Percentiles rank a stretch among this genome's conserved stretches.
Conservation (phyloP, 2,329 filamentous ascomycete species). For the Corniculantispora saksenae region DNA sequence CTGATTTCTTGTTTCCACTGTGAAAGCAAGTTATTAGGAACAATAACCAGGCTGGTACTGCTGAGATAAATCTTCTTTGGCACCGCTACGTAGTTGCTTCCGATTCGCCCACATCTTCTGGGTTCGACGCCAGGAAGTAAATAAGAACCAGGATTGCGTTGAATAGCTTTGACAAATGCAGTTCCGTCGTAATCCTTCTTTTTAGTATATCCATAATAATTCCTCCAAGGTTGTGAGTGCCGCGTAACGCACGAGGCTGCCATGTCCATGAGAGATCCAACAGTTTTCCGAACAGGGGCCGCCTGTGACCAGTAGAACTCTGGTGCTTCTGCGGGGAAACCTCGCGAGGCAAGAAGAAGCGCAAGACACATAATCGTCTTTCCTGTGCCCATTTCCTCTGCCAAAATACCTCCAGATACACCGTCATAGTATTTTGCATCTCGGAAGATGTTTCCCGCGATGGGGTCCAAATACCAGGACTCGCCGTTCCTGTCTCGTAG, state of each 20-base stretch:
- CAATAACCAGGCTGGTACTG: conserved; percentile 72
- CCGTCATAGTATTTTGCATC: conserved; percentile 75
- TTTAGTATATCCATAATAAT: conserved; percentile 57
- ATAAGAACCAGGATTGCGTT: conserved; percentile 61
- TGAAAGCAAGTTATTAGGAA: conserved; percentile 77
- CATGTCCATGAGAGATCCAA: conserved; percentile 73
- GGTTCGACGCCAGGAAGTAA: conserved; percentile 49
- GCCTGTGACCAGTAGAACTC: conserved; percentile 53
- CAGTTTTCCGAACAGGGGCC: conserved; percentile 41
- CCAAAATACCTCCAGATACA: conserved; percentile 73
- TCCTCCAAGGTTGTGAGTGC: conserved; percentile 69
- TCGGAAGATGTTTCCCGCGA: conserved; percentile 60
- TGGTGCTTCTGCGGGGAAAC: conserved; percentile 67
- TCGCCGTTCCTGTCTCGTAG: conserved; percentile 61
- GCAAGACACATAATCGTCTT: conserved; percentile 88
- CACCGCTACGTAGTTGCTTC: conserved; percentile 24
- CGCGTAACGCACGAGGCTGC: conserved; percentile 69
- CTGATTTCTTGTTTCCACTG: conserved; percentile 83
- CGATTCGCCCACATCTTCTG: conserved; percentile 24
- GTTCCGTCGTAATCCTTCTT: conserved; percentile 51
- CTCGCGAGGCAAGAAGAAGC: conserved; percentile 72
- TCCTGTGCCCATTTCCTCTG: conserved; percentile 79
- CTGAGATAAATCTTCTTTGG: conserved; percentile 62
- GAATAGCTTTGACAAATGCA: conserved; percentile 57
- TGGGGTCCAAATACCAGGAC: conserved; percentile 70